Evolutionary conservation across 176 grass and related monocot species (phyloP).

Genomic region (Carex cristatella): DNA sequence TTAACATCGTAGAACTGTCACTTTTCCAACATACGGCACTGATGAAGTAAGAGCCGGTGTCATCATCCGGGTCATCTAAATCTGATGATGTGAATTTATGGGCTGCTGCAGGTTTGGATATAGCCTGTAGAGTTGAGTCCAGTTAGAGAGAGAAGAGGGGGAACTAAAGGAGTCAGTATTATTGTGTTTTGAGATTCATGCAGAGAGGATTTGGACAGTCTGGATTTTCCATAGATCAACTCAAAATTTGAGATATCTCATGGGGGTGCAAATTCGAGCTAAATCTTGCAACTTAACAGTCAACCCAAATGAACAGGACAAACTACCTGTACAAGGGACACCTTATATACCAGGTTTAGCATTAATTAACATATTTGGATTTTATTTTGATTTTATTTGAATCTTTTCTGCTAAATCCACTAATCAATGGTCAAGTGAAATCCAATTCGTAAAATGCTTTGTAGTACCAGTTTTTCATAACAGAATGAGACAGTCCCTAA

Average conservation of each 20-base stretch:
- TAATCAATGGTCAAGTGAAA: neutral
- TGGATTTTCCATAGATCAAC: too few species aligned
- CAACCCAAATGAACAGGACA: neutral
- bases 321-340: neutral
- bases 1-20: constrained; percentile 89
- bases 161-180: too few species aligned
- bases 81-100: constrained; percentile 86
- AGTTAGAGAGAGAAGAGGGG: neutral
- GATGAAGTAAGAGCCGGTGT: constrained; percentile 87
- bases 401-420: neutral
- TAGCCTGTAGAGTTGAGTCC: constrained; percentile 46
- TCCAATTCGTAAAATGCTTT: neutral
- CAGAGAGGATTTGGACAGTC: too few species aligned
- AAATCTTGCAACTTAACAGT: neutral
- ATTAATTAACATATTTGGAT: neutral
- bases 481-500: neutral
- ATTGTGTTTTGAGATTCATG: too few species aligned
- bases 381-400: neutral
- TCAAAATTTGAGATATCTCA: too few species aligned
- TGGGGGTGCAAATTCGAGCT: neutral
- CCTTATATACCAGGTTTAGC: neutral
- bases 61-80: constrained; percentile 66
- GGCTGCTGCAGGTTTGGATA: constrained; percentile 80
- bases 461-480: neutral
- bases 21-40: constrained; percentile 99